These are phyloP conservation scores for Arabis hirsuta DNA, from an alignment of 345 rosid genomes.

Conservation along the genomic window DNA sequence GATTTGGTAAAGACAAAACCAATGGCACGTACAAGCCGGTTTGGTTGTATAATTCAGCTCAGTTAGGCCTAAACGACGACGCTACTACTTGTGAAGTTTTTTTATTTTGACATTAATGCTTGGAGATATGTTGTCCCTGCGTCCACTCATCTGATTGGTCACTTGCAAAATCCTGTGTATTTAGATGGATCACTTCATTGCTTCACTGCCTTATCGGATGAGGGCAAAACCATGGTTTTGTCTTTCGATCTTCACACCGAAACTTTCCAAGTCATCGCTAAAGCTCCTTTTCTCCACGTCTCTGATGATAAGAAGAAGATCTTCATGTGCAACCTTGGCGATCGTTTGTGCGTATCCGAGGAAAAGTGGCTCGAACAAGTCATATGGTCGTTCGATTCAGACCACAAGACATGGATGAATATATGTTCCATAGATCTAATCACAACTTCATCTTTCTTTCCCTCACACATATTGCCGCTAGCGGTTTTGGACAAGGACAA, in stretches of 20 bases:
- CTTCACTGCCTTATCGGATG: not conserved
- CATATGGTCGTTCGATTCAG: no score
- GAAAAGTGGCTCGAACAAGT: no score
- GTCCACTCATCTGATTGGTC: not conserved
- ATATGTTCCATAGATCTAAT: no score
- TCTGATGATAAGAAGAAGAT: not conserved
- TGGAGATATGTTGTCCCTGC: conserved; percentile 20
- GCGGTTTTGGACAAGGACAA: no score
- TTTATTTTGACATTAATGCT: not conserved
- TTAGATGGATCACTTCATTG: conserved; percentile 21
- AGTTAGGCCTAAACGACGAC: not conserved
- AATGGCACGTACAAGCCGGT: not conserved
- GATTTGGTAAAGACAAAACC: conserved; percentile 32
- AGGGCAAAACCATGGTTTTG: conserved; percentile 14
- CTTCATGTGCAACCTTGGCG: not conserved
- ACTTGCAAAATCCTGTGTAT: not conserved
- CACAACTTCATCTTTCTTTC: no score
- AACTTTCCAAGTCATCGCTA: not conserved
- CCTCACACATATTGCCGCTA: no score
- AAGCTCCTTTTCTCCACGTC: conserved; percentile 7
- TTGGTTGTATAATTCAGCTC: conserved; percentile 21
- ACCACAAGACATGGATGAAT: no score
- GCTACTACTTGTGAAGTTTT: conserved; percentile 10
- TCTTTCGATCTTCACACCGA: conserved; percentile 7
- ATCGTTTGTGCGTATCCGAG: not conserved